Evolutionary conservation across 768 basidiomycete genomes (phyloP), one percentile per base, ranked within the genome.

Genomic region (Lactarius sanguifluus): DNA sequence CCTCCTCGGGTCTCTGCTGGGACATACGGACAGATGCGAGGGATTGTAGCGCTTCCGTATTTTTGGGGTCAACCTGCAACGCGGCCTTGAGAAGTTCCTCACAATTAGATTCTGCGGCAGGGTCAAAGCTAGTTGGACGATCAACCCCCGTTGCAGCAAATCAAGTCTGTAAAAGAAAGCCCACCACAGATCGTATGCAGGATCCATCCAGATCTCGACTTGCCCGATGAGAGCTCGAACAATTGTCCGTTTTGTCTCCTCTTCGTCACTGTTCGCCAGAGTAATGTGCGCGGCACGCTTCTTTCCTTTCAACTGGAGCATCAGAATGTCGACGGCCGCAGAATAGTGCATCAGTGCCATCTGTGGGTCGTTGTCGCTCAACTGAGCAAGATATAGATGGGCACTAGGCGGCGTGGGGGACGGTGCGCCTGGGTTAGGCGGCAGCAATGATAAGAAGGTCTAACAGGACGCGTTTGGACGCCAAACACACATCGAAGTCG

Each of bases 151-250:
- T 30, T 13, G 58, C 57, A 3, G 28, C 30, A 36, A 57, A 25
- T n/a, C 40, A 45, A 6, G 16, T 16, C 13, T 45, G 32, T n/a
- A 15, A 54, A 25, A 9, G 45, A 36, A 40, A 38, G 74, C 86
- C 59, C 72, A 90, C 94, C 94, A 96, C 59, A 96, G 80, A 81
- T 96, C 93, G 70, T 89, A 88, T 2, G 83, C 82, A 36, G 90
- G 90, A 72, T 95, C 91, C 94, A 97, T 96, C 94, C 94, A 97
- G 18, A 96, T 91, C 74, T 96, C 95, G 30, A 96, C 89, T 83
- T 95, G 94, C 9, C 90, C 90, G 36, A 94, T 82, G 25, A 95
- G 82, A 9, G 92, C 92, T 47, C 89, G 82, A 13, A 94, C 87
- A 64, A 89, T 86, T 72, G 86, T 91, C 38, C 76, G 82, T 72